These are phyloP conservation scores for Solanum medicagineum DNA, from an alignment of 257 asterid species.

Conservation along the genomic window DNA sequence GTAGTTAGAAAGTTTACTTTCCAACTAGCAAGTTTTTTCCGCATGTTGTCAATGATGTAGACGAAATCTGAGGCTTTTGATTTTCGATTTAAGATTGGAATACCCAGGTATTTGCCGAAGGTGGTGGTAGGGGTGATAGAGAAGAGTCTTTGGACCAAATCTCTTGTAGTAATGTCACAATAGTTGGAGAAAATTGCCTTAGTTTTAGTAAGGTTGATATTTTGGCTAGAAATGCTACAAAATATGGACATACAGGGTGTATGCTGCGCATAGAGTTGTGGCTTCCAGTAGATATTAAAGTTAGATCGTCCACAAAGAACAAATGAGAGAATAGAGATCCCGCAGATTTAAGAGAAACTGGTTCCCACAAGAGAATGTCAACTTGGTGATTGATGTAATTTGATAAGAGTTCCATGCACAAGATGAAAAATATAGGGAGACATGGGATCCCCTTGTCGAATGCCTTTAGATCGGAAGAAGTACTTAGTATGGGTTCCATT, in stretches of 20 bases:
- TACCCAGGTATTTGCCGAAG: neutral
- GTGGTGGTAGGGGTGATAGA: neutral
- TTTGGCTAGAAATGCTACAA: neutral
- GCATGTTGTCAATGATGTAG: neutral
- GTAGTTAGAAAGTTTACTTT: neutral
- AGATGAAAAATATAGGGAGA: too few species aligned
- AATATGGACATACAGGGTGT: neutral
- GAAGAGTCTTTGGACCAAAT: too few species aligned
- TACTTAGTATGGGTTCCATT: neutral
- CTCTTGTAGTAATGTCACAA: too few species aligned
- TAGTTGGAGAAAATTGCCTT: neutral
- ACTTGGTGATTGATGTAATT: neutral
- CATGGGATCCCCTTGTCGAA: too few species aligned
- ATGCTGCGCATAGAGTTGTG: too few species aligned
- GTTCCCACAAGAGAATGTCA: neutral
- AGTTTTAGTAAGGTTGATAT: neutral
- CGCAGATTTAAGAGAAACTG: accelerated
- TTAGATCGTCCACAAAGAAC: neutral
- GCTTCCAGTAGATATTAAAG: neutral
- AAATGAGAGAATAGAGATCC: neutral
- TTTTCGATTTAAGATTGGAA: neutral
- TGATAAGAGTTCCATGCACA: neutral
- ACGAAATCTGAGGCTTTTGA: accelerated
- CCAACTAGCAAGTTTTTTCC: neutral
- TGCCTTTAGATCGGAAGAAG: too few species aligned